Conservation (phyloP, 139 green algal species). For the Chlorella vulgaris region DNA sequence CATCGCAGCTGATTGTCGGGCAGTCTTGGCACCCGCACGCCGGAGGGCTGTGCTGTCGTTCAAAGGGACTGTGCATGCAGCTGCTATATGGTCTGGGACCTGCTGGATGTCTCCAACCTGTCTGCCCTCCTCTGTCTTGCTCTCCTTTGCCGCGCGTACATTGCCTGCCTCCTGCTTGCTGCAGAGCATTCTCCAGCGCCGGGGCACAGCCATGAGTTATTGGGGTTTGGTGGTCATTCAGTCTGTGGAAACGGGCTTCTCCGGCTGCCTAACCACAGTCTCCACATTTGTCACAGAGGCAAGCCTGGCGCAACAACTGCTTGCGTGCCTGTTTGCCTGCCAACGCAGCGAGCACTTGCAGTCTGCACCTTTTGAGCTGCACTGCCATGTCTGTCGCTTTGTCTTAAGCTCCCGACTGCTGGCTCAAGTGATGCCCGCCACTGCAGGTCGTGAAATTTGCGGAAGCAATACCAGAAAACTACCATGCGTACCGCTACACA, state of each 20-base stretch:
- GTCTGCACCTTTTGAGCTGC: background rate
- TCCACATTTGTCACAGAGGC: conserved; percentile 86
- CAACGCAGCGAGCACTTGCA: background rate
- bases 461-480: conserved; percentile 44
- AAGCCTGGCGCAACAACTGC: background rate
- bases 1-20: too few relatives aligned
- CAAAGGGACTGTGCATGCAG: too few relatives aligned
- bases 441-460: conserved; percentile 18
- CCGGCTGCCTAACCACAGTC: conserved; percentile 79
- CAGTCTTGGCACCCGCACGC: too few relatives aligned
- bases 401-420: too few relatives aligned
- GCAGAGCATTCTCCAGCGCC: conserved; percentile 28
- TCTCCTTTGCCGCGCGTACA: background rate
- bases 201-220: conserved; percentile 22
- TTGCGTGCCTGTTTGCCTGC: too few relatives aligned
- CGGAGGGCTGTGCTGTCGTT: too few relatives aligned
- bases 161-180: background rate
- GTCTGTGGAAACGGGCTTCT: conserved; percentile 59
- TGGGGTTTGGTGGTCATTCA: conserved; percentile 37
- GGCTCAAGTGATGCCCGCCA: too few relatives aligned
- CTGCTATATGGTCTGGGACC: too few relatives aligned
- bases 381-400: too few relatives aligned
- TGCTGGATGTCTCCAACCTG: too few relatives aligned
- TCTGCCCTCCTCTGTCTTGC: background rate
- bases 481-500: conserved; percentile 52